Base-by-base conservation (phyloP, 768 basidiomycete species). In the Rhizopogon salebrosus region DNA sequence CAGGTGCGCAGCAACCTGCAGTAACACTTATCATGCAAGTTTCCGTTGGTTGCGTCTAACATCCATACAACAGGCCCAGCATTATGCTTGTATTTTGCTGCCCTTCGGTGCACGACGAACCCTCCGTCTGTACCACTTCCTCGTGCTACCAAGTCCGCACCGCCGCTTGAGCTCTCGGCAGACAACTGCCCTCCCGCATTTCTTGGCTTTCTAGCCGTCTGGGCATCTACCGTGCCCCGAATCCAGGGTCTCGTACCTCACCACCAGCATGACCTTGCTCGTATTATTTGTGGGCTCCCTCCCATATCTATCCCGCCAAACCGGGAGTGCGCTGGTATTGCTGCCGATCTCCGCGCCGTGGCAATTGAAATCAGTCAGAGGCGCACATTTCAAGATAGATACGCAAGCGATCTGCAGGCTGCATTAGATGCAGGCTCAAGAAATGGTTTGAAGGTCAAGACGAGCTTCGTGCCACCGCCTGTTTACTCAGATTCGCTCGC, bases 341-440 rank as follows among this genome's bases (percentile, higher is more conserved):
- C 92, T 1, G 87, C 88, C 0, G 89, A 92, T 64, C 68, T 94
- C n/a, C 79, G 89, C 16, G 86, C 87, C 0, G 86, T 94, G 0
- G 87, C 89, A 0, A 90, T 94, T 43, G 92, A 93, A 62, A 92
- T 94, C 57, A 86, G 87, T 52, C 89, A 91, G 67, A 70, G 92
- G 4, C 72, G 92, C 20, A 84, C 87, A 0, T 94, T 94, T 69
- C 92, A 94, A 65, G 83, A 89, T 57, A 74, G 87, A 8, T 93
- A 87, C 60, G 83, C 82, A 0, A 60, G 68, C 1, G 92, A 89
- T 64, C 67, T 94, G 2, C 89, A 93, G 63, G 87, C 85, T 1
- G 90, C 87, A 0, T 72, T 94, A 40, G 89, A 92, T 59, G 78
- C 84, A 0, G 85, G 87, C 3, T 53, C 48, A 0, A 56, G 65